Evolutionary conservation across 2,329 filamentous ascomycete genomes (phyloP), one percentile per base, ranked within the genome.

Genomic region (Sporothrix protearum): DNA sequence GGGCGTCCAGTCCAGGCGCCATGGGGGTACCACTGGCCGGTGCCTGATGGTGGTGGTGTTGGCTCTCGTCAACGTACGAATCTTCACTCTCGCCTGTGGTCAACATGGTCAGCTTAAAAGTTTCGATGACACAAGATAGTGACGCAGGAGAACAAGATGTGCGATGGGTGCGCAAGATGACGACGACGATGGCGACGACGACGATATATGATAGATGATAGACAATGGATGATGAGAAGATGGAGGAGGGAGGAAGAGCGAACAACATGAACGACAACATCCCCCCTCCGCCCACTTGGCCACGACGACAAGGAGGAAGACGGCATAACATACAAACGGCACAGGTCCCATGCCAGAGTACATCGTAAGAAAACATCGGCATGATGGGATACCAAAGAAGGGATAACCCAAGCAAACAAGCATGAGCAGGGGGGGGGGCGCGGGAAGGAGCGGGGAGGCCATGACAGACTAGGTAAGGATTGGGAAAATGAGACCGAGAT

Each of bases 51-150:
- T 71, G 72, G 28, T 71, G 72, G 22, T 75, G 72, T 45, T 74
- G 73, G 51, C 69, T 36, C 8, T 73, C 70, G 61, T 71, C 72
- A 7, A 45, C 71, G 51, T 68, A 74, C 1, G 73, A 74, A 49
- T 73, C 70, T 6, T 71, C 64, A 19, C 51, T 71, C 28, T 72
- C 73, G 33, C 49, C 74, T 75, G 30, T 51, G 28, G 61, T 55
- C 45, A 36, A 45, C 22, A 63, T 49, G 33, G 63, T 66, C 14
- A 71, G 69, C 39, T 49, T 64, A 16, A 4, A 36, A 39, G 19
- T n/a, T n/a, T 53, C n/a, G 49, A 53, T 8, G 49, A 4, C 19
- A 47, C 19, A 9, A 22, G 25, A 51, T 55, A 36, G 30, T 19
- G 22, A 30, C 9, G 36, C 36, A 14, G 5, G 10, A 36, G 67